Evolutionary conservation across 352 stramenopile species (phyloP).

Genomic region (Thalassiosira oceanica): DNA sequence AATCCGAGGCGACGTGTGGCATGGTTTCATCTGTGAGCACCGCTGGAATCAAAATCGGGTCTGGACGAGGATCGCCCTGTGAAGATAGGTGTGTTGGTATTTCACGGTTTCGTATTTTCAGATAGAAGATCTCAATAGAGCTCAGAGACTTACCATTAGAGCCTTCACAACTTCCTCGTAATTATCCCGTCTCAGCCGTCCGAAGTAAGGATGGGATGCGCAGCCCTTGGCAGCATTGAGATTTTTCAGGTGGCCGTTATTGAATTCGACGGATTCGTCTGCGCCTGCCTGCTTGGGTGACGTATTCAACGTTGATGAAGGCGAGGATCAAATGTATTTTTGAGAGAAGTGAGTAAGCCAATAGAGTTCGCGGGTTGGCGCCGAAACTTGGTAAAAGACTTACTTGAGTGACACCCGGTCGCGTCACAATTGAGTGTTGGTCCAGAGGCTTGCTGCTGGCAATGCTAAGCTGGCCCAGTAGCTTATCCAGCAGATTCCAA

Average conservation of each 20-base stretch:
- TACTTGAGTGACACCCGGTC: too few species aligned
- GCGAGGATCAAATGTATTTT: too few species aligned
- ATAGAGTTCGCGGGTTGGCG: too few species aligned
- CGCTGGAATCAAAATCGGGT: conserved; percentile 87
- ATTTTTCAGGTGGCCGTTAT: conserved; percentile 66
- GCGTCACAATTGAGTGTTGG: conserved; percentile 70
- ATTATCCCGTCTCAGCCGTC: conserved; percentile 83
- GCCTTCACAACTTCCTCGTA: conserved; percentile 82
- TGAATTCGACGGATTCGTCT: conserved; percentile 56
- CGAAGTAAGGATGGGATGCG: conserved; percentile 81
- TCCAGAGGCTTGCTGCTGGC: conserved; percentile 73
- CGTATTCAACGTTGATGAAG: too few species aligned
- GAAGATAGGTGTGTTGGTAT: too few species aligned
- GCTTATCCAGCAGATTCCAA: conserved; percentile 77
- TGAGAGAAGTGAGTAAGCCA: too few species aligned
- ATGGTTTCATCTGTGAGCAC: conserved; percentile 84
- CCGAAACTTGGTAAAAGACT: too few species aligned
- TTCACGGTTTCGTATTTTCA: too few species aligned
- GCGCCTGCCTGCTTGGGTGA: conserved; percentile 38
- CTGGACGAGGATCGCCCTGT: conserved; percentile 68
- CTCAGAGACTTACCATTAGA: conserved; percentile 52
- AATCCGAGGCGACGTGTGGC: conserved; percentile 80
- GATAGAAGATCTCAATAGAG: too few species aligned
- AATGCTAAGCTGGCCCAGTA: conserved; percentile 74
- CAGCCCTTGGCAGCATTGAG: conserved; percentile 56